Conservation (phyloP, 208 protist species). For the Crithidia acanthocephali region DNA sequence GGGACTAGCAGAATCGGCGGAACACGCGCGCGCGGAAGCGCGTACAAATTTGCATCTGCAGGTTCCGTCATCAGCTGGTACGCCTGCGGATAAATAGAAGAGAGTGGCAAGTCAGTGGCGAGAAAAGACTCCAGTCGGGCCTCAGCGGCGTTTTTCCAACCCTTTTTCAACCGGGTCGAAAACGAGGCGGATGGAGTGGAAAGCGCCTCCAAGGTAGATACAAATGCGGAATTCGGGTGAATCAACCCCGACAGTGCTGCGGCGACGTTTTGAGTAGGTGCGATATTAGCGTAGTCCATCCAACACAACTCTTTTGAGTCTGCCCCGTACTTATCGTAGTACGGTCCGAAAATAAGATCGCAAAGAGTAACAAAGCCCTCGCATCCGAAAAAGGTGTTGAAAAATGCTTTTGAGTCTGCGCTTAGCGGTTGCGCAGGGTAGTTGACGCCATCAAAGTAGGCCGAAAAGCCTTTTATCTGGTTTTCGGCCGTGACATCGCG, state of each 20-base stretch:
- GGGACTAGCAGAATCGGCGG: slow-evolving; percentile 71
- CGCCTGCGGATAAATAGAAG: slow-evolving; percentile 50
- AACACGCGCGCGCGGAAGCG: slow-evolving; percentile 47
- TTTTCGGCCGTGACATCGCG: slow-evolving; percentile 28
- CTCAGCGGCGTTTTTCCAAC: slow-evolving; percentile 52
- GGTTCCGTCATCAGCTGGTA: slow-evolving; percentile 68
- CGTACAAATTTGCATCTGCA: slow-evolving; percentile 55
- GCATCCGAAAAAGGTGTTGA: slow-evolving; percentile 72
- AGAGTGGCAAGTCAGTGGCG: slow-evolving; percentile 69
- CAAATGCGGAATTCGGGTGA: slow-evolving; percentile 62
- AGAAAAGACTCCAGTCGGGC: slow-evolving; percentile 12
- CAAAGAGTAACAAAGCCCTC: slow-evolving; percentile 68
- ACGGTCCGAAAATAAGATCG: slow-evolving; percentile 67
- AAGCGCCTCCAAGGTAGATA: slow-evolving; percentile 67
- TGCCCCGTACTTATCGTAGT: slow-evolving; percentile 19
- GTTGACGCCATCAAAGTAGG: slow-evolving; percentile 44
- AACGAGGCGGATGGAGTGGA: slow-evolving; percentile 65
- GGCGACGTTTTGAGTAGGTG: slow-evolving; percentile 64
- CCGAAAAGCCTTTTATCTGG: slow-evolving; percentile 18
- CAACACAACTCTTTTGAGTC: slow-evolving; percentile 46
- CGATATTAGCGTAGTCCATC: slow-evolving; percentile 79
- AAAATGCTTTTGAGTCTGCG: slow-evolving; percentile 58
- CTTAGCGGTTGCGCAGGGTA: slow-evolving; percentile 51
- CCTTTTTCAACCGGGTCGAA: slow-evolving; percentile 40
- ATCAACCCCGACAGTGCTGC: slow-evolving; percentile 61